Evolutionary conservation across 176 grass and related monocot species (phyloP).

Genomic region (Calamus simplicifolius): DNA sequence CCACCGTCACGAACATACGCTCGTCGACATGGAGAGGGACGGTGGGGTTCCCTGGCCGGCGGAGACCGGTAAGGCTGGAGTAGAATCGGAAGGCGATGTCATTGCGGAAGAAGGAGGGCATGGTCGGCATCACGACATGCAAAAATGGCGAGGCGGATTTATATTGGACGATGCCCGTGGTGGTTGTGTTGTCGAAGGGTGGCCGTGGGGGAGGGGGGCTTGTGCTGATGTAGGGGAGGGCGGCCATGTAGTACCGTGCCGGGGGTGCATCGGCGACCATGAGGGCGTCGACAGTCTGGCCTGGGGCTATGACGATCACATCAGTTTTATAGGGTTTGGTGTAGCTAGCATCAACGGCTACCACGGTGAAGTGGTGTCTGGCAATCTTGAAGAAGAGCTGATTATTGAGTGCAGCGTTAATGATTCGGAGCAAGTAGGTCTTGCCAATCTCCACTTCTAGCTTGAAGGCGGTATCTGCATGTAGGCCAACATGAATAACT

Average conservation of each 20-base stretch:
- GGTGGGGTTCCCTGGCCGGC: slow-evolving; percentile 2
- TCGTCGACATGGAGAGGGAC: neutral
- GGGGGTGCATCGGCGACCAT: slow-evolving; percentile 13
- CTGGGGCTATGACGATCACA: neutral
- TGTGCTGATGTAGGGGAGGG: slow-evolving; percentile 34
- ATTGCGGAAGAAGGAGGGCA: slow-evolving; percentile 28
- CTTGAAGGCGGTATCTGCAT: slow-evolving; percentile 29
- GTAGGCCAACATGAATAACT: too few species aligned
- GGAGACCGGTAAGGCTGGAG: slow-evolving; percentile 33
- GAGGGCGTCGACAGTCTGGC: slow-evolving; percentile 20
- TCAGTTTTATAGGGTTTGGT: slow-evolving; percentile 18
- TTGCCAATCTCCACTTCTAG: slow-evolving; percentile 31
- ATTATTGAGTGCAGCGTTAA: slow-evolving; percentile 70
- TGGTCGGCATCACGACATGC: slow-evolving; percentile 6
- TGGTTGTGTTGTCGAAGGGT: slow-evolving; percentile 18
- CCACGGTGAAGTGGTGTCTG: slow-evolving; percentile 54
- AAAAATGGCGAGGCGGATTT: neutral
- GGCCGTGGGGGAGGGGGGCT: neutral
- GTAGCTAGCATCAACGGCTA: slow-evolving; percentile 43
- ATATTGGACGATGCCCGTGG: slow-evolving; percentile 44
- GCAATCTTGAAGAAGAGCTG: slow-evolving; percentile 68
- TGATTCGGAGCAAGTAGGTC: slow-evolving; percentile 59
- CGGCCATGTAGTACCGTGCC: slow-evolving; percentile 17
- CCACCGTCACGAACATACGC: neutral
- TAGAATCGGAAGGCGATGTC: slow-evolving; percentile 33